Base-by-base conservation (phyloP, 1,139 yeast genomes). In the Hyphopichia fennica region DNA sequence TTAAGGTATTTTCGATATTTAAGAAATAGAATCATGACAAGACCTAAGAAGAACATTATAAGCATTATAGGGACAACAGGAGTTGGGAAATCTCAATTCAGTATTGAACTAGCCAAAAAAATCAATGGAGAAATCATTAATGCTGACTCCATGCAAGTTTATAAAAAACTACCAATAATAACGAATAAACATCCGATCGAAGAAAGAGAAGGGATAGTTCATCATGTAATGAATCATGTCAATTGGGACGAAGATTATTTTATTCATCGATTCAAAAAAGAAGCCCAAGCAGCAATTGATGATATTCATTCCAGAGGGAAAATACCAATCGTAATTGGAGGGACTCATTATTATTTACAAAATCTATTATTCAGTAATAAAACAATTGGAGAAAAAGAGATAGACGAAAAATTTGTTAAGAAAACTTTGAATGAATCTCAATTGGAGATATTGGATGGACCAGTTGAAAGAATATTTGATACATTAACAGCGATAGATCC, bases 61-160 rank as follows among this genome's bases (percentile, higher is more conserved):
- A 81, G 88, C 23, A 81, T 88, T n/a, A 87, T 88, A 7, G 99
- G 99, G 0, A 91, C 97, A 31, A 93, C 99, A 0, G 99, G 99
- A 1, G 98, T 90, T n/a, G 99, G 99, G 0, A 93, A 93, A 58
- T 91, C 97, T 3, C 41, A 79, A 77, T 77, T 85, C 47, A 78
- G 87, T 42, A 83, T 90, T 6, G 95, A 90, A 46, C 63, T 93
- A 14, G 97, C 98, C 8, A 74, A 77, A 49, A 75, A 77, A 18
- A 74, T 87, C 43, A 78, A 84, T 60, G 99, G 99, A 17, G 98
- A 95, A 61, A 77, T 93, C 52, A 87, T 93, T 53, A 93, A 93
- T 64, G 96, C 96, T 0, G 99, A 93, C 61, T 89, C 98, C 3
- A 91, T 93, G 97, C 99, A 95, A 64, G 87, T 93, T 64, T 93